These are phyloP conservation scores for Globisporangium alternatum DNA, from an alignment of 352 stramenopile species.

Conservation along the genomic window DNA sequence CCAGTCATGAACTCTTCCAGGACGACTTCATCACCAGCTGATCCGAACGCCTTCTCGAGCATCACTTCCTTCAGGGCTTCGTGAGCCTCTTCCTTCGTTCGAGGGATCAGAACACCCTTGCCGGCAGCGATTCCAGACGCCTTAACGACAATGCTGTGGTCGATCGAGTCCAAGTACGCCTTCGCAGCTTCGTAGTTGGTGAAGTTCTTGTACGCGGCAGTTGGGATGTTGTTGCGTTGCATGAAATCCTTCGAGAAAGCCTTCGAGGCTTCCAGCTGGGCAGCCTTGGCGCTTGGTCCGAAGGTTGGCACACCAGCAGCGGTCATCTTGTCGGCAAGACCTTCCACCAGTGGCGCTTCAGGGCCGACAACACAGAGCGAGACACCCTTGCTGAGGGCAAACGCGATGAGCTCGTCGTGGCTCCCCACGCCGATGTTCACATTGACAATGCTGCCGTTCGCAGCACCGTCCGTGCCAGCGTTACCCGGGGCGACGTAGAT, in stretches of 20 bases:
- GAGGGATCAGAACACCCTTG: conserved; percentile 98
- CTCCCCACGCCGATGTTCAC: conserved; percentile 59
- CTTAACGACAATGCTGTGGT: conserved; percentile 98
- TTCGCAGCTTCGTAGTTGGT: conserved; percentile 89
- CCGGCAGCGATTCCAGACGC: conserved; percentile 98
- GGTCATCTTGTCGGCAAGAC: conserved; percentile 94
- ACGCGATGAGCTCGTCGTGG: conserved; percentile 72
- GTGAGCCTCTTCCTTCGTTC: conserved; percentile 91
- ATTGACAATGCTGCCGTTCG: conserved; percentile 63
- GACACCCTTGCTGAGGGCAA: conserved; percentile 86
- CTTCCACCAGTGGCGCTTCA: conserved; percentile 95
- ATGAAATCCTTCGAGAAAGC: conserved; percentile 99
- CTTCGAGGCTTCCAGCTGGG: conserved; percentile 98
- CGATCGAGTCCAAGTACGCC: conserved; percentile 91
- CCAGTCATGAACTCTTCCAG: conserved; percentile 98
- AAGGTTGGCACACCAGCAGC: conserved; percentile 93
- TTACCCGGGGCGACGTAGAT: conserved; percentile 92
- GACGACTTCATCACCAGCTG: conserved; percentile 95
- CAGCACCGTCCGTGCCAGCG: conserved; percentile 66
- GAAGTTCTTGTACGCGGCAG: conserved; percentile 97
- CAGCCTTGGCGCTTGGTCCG: conserved; percentile 93
- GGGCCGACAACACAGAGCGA: conserved; percentile 97
- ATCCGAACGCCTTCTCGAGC: conserved; percentile 95
- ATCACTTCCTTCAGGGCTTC: conserved; percentile 96
- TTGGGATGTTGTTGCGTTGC: conserved; percentile 96